Conservation (phyloP, 1,139 yeast species). For the Scheffersomyces titani region DNA sequence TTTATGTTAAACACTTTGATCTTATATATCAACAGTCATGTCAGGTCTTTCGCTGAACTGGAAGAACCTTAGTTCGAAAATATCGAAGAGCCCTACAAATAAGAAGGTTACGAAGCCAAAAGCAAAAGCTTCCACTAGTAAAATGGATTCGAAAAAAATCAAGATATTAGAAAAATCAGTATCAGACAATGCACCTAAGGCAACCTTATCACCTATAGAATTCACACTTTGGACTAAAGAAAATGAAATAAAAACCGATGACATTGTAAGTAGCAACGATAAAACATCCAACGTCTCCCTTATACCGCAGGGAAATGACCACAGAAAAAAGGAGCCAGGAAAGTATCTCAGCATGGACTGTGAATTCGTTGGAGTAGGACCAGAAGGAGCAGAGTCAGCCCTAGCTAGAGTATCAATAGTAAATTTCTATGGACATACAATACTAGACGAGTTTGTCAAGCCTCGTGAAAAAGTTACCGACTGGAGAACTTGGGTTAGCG, state of each 20-base stretch:
- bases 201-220: constrained; percentile 19
- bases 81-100: constrained; percentile 6
- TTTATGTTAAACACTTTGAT: background rate
- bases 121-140: background rate
- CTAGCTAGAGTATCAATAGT: constrained; percentile 88
- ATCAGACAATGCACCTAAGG: background rate
- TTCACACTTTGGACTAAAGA: constrained; percentile 33
- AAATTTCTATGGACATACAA: constrained; percentile 71
- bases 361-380: constrained; percentile 92
- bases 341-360: constrained; percentile 84
- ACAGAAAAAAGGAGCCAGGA: constrained; percentile 52
- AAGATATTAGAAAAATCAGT: background rate
- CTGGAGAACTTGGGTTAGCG: constrained; percentile 96
- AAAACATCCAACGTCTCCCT: constrained; percentile 3
- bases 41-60: constrained; percentile 35
- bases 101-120: background rate
- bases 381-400: constrained; percentile 65
- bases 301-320: constrained; percentile 11
- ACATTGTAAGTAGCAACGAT: constrained; percentile 9
- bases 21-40: constrained; percentile 9
- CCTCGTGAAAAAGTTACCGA: constrained; percentile 80
- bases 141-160: background rate
- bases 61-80: constrained; percentile 30
- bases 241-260: constrained; percentile 18
- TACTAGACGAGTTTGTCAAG: constrained; percentile 72